These are phyloP conservation scores for Brassica hybrid DNA, from an alignment of 441 rosid genomes.

Conservation along the genomic window DNA sequence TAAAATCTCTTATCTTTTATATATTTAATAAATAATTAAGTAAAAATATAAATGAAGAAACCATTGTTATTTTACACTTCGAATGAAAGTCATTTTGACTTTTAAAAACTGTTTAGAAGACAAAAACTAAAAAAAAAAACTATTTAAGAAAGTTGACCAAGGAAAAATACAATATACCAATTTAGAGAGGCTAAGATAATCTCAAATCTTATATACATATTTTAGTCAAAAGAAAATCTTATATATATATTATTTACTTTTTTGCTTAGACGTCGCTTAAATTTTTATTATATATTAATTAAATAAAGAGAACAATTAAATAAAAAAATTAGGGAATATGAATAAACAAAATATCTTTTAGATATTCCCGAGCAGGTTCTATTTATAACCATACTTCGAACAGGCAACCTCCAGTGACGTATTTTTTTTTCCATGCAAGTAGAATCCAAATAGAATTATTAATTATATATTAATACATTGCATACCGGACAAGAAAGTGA, in stretches of 20 bases:
- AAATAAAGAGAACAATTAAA: background rate
- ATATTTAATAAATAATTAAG: background rate
- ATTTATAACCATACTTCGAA: background rate
- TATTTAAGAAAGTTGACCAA: background rate
- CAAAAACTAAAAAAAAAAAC: background rate
- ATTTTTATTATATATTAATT: background rate
- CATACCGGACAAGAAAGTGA: background rate
- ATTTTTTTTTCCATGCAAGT: background rate
- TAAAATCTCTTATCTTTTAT: too few species aligned
- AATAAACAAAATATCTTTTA: background rate
- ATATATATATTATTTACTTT: background rate
- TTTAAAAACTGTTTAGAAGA: background rate
- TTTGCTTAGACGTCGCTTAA: background rate
- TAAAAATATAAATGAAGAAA: background rate
- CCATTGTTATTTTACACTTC: background rate
- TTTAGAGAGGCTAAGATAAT: background rate
- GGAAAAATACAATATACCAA: background rate
- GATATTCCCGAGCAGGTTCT: background rate
- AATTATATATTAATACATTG: background rate
- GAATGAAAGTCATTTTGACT: background rate
- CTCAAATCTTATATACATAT: background rate
- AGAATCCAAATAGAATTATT: background rate
- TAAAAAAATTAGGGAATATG: background rate
- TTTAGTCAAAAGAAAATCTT: background rate
- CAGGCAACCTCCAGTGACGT: background rate